Evolutionary conservation across 371 early-diverging fungal genomes (phyloP).

Genomic region (Aphelidium insulamus): DNA sequence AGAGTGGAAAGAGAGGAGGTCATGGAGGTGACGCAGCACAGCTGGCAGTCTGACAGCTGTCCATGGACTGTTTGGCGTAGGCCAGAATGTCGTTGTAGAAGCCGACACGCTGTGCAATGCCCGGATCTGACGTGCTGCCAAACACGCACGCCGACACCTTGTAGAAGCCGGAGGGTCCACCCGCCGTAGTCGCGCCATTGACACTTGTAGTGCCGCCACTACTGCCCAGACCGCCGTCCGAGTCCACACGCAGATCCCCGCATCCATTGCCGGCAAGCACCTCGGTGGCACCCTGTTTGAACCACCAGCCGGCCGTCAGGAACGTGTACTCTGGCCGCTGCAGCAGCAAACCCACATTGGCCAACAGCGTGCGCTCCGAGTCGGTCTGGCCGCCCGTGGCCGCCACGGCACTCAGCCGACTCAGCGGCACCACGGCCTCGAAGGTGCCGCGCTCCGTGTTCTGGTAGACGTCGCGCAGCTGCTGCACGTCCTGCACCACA

Average conservation of each 20-base stretch:
- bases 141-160: not conserved
- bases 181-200: not conserved
- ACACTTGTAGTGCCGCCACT: no score
- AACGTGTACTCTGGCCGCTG: not conserved
- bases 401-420: no score
- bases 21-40: no score
- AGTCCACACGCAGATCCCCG: not conserved
- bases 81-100: no score
- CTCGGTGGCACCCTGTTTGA: not conserved
- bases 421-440: not conserved
- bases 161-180: not conserved
- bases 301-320: not conserved
- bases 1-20: no score
- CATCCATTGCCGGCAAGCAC: not conserved
- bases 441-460: not conserved
- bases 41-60: no score
- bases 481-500: not conserved
- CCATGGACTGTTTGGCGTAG: no score
- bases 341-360: not conserved
- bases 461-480: not conserved
- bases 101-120: no score
- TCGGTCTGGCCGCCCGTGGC: no score
- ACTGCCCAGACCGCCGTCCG: not conserved
- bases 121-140: no score
- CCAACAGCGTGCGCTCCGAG: no score